phyloP scores from a whole-genome alignment of 768 basidiomycete species.

The Pleurotus ostreatus region DNA sequence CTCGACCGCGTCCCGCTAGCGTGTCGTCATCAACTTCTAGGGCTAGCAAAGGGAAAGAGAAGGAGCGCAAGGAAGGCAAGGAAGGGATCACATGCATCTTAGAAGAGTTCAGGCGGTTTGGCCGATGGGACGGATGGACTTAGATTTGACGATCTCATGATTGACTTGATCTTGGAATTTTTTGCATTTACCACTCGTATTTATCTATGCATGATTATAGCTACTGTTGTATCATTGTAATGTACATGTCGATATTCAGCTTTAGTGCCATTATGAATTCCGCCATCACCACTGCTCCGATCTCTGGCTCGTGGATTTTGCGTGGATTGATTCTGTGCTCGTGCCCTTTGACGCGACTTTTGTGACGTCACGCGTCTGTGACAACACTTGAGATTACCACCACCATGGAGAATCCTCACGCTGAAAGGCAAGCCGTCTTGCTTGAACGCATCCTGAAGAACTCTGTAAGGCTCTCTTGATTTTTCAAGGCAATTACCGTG shows the following conservation, averaged over 20 bases:
- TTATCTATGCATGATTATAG: conserved; percentile 1
- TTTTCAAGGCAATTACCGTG: too few species aligned
- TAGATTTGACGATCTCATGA: conserved; percentile 17
- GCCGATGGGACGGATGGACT: conserved; percentile 89
- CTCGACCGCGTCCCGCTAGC: conserved; percentile 46
- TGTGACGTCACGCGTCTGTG: conserved; percentile 13
- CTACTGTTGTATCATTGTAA: conserved; percentile 5
- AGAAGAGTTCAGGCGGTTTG: conserved; percentile 77
- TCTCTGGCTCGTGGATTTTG: too few species aligned
- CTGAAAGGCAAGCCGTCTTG: conserved; percentile 86
- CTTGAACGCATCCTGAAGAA: conserved; percentile 91
- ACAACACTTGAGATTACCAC: conserved; percentile 11
- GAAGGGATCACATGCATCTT: conserved; percentile 64
- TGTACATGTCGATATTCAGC: not conserved
- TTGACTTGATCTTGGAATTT: not conserved
- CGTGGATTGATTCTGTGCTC: not conserved
- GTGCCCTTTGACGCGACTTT: conserved; percentile 2
- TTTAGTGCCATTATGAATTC: not conserved
- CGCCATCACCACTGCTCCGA: not conserved
- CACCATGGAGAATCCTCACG: conserved; percentile 92
- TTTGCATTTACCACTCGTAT: conserved; percentile 2
- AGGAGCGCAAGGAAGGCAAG: conserved; percentile 50
- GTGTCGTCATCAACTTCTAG: conserved; percentile 47
- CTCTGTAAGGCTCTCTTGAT: conserved; percentile 53
- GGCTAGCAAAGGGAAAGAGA: conserved; percentile 53